phyloP scores from a whole-genome alignment of 2,329 filamentous ascomycete genomes.

The Stemphylium lycopersici region DNA sequence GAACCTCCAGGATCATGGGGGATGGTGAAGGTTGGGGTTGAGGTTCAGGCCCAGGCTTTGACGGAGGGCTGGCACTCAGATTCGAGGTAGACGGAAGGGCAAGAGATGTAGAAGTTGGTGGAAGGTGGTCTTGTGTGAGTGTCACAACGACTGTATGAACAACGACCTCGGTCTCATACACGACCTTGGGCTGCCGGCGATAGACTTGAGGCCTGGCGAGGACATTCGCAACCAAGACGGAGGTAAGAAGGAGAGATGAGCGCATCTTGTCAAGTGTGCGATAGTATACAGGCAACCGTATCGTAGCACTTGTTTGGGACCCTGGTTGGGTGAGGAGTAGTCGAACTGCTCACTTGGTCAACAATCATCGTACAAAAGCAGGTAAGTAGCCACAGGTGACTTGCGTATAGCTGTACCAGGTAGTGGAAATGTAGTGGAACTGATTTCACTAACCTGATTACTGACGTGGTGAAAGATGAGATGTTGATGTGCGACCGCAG shows the following conservation, averaged over 20 bases:
- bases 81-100: not conserved
- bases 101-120: constrained; percentile 5
- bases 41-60: constrained; percentile 1
- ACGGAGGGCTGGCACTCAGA: not conserved
- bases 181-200: constrained; percentile 26
- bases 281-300: too few species aligned
- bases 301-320: too few species aligned
- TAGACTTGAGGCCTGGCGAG: constrained; percentile 30
- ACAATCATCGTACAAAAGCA: too few species aligned
- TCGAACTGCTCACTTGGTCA: too few species aligned
- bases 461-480: constrained; percentile 7
- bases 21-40: not conserved
- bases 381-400: too few species aligned
- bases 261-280: constrained; percentile 32
- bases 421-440: not conserved
- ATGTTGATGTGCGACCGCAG: constrained; percentile 5
- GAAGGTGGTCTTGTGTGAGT: constrained; percentile 5
- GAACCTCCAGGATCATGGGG: not conserved
- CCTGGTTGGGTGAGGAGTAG: too few species aligned
- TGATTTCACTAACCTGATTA: constrained; percentile 16
- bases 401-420: not conserved
- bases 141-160: constrained; percentile 30
- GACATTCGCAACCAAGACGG: constrained; percentile 32
- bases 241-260: constrained; percentile 31
- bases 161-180: constrained; percentile 30